Percentiles rank a stretch among this genome's conserved stretches.
These are phyloP conservation scores for Turnera subulata DNA, from an alignment of 345 rosid species.

Conservation along the genomic window DNA sequence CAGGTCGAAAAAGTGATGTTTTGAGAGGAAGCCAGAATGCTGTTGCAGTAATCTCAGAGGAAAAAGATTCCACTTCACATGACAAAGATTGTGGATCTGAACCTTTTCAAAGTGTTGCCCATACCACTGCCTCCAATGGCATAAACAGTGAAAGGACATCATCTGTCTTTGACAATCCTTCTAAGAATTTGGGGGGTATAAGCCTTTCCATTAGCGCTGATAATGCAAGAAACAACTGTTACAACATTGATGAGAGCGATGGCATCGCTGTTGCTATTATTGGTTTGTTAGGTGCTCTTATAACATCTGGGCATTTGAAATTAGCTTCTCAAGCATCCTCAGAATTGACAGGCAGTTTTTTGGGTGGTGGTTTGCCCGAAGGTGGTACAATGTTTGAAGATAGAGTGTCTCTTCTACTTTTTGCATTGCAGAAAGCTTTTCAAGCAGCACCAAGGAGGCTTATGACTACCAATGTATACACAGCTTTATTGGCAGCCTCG, in stretches of 20 bases:
- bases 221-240: slow-evolving; percentile 91
- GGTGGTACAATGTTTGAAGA: slow-evolving; percentile 92
- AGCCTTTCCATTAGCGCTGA: slow-evolving; percentile 89
- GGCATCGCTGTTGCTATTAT: slow-evolving; percentile 89
- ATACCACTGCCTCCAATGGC: slow-evolving; percentile 33
- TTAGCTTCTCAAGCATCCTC: slow-evolving; percentile 48
- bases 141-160: slow-evolving; percentile 47
- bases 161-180: slow-evolving; percentile 59
- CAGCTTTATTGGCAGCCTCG: slow-evolving; percentile 94
- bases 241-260: slow-evolving; percentile 80
- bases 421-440: slow-evolving; percentile 88
- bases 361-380: slow-evolving; percentile 60
- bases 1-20: slow-evolving; percentile 24
- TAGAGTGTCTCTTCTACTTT: slow-evolving; percentile 84
- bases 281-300: slow-evolving; percentile 82
- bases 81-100: slow-evolving; percentile 36
- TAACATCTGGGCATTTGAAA: slow-evolving; percentile 72
- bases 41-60: slow-evolving; percentile 32
- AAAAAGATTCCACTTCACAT: slow-evolving; percentile 30
- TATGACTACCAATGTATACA: slow-evolving; percentile 76
- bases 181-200: slow-evolving; percentile 84
- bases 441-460: slow-evolving; percentile 93
- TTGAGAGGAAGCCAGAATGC: slow-evolving; percentile 41
- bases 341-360: slow-evolving; percentile 56
- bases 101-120: slow-evolving; percentile 29